These are phyloP conservation scores for Massospora cicadina DNA, from an alignment of 371 early-diverging fungal genomes.

Conservation along the genomic window DNA sequence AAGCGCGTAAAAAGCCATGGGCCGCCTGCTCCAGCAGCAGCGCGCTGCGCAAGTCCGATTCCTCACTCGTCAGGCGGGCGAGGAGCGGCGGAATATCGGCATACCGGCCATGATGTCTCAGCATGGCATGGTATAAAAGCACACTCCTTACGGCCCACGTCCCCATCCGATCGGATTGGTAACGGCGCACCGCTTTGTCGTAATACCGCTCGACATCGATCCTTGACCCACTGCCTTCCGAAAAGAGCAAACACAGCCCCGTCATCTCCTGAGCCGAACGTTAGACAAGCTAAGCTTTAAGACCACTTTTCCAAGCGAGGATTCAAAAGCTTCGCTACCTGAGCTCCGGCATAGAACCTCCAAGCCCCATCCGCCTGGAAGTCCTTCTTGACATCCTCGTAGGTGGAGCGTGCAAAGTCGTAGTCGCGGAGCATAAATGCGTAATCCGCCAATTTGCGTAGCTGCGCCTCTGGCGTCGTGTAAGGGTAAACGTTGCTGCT, in stretches of 20 bases:
- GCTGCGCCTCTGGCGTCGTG: constrained; percentile 69
- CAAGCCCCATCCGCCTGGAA: constrained; percentile 66
- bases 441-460: constrained; percentile 84
- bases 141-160: constrained; percentile 32
- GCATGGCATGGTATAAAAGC: constrained; percentile 60
- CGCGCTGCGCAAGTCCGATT: constrained; percentile 53
- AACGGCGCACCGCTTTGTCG: constrained; percentile 54
- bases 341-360: constrained; percentile 68
- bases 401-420: constrained; percentile 67
- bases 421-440: constrained; percentile 91
- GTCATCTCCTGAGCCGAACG: constrained; percentile 60
- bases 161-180: constrained; percentile 20
- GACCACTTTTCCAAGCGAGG: neutral
- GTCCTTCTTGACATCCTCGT: constrained; percentile 78
- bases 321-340: constrained; percentile 20
- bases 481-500: constrained; percentile 29
- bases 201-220: constrained; percentile 51
- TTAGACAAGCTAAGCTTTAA: constrained; percentile 11
- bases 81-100: constrained; percentile 48
- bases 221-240: constrained; percentile 31
- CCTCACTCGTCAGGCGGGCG: constrained; percentile 54
- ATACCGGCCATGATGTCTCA: constrained; percentile 44
- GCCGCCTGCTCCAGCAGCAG: constrained; percentile 81
- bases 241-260: constrained; percentile 60
- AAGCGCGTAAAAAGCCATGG: constrained; percentile 40